Conservation (phyloP, 768 basidiomycete genomes). For the Phaffia tasmanica region DNA sequence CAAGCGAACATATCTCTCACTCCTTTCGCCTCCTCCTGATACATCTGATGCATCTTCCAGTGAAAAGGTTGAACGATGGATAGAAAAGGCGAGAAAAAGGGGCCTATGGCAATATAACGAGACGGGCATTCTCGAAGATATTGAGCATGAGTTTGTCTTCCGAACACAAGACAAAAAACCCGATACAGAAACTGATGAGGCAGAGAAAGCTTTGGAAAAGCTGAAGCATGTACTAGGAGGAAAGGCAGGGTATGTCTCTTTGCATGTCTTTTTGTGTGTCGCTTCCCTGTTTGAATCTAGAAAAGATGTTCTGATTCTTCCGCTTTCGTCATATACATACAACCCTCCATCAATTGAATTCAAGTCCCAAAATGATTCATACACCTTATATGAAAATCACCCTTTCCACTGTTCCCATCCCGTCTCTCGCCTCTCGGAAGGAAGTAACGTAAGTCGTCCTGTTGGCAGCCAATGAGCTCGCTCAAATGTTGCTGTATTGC, state of each 20-base stretch:
- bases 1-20: slow-evolving; percentile 18
- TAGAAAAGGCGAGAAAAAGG: slow-evolving; percentile 2
- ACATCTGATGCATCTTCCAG: too few species aligned
- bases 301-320: too few species aligned
- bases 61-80: not conserved
- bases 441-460: slow-evolving; percentile 10
- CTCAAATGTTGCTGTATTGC: too few species aligned
- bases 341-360: not conserved
- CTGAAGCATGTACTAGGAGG: slow-evolving; percentile 18
- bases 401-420: slow-evolving; percentile 13
- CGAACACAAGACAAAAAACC: not conserved
- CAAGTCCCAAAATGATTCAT: slow-evolving; percentile 19
- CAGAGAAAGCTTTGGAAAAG: slow-evolving; percentile 9
- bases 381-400: slow-evolving; percentile 23
- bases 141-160: not conserved
- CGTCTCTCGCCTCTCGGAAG: not conserved
- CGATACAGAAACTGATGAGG: not conserved
- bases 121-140: slow-evolving; percentile 12
- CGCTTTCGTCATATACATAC: not conserved
- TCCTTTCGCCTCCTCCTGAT: not conserved
- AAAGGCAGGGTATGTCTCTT: slow-evolving; percentile 16
- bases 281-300: not conserved
- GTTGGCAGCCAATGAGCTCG: not conserved
- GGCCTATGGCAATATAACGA: slow-evolving; percentile 25
- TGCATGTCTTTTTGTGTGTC: not conserved